phyloP scores from a whole-genome alignment of 1,139 yeast species.

The Geotrichum australiense region DNA sequence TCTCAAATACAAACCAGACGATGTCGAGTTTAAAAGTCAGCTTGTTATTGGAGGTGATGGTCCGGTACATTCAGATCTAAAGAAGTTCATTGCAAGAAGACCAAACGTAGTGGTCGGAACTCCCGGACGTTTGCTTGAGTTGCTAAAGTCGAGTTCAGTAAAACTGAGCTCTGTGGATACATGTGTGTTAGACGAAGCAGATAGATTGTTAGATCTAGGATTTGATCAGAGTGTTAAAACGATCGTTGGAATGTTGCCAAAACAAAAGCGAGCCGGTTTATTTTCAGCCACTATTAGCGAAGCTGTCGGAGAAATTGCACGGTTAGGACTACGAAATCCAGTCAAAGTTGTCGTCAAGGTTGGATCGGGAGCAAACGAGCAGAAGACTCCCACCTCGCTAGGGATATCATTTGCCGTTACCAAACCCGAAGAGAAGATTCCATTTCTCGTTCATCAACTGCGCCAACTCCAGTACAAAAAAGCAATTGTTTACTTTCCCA shows the following conservation, averaged over 20 bases:
- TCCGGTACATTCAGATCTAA: conserved; percentile 64
- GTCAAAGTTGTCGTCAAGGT: conserved; percentile 67
- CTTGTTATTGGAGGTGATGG: conserved; percentile 72
- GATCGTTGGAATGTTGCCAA: conserved; percentile 64
- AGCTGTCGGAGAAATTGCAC: conserved; percentile 45
- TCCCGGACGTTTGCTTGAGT: conserved; percentile 83
- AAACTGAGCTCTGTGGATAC: conserved; percentile 53
- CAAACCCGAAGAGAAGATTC: conserved; percentile 54
- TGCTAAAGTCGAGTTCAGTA: conserved; percentile 42
- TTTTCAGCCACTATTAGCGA: conserved; percentile 86
- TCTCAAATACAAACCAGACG: conserved; percentile 49
- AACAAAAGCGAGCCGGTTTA: conserved; percentile 87
- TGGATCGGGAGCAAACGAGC: conserved; percentile 30
- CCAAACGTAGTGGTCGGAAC: conserved; percentile 86
- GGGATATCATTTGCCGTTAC: conserved; percentile 56
- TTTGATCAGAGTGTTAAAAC: conserved; percentile 63
- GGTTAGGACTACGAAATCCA: conserved; percentile 76
- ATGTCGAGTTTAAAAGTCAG: conserved; percentile 51
- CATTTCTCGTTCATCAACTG: conserved; percentile 50
- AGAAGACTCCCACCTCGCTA: conserved; percentile 56
- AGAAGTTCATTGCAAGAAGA: conserved; percentile 43
- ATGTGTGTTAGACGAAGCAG: conserved; percentile 88
- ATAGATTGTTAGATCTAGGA: conserved; percentile 71
- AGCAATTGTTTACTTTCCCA: conserved; percentile 85
- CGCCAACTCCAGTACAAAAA: conserved; percentile 51